phyloP scores from a whole-genome alignment of 192 early-diverging fungal genomes.

The Dissophora globulifera region DNA sequence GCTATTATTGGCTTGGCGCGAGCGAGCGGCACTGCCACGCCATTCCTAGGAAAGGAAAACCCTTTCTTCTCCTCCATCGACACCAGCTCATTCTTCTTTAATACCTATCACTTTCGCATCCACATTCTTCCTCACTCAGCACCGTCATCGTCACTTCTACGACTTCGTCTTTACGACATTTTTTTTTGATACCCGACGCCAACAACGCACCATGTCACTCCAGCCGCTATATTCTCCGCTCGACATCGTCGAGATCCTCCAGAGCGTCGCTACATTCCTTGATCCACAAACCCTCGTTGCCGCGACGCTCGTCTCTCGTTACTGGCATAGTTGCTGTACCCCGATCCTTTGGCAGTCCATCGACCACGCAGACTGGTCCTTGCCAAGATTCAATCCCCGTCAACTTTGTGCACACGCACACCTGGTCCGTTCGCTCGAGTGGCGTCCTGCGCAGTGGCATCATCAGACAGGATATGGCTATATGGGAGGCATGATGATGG shows the following conservation, averaged over 20 bases:
- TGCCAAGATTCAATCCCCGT: constrained; percentile 6
- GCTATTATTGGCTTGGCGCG: too few species aligned
- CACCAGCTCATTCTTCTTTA: too few species aligned
- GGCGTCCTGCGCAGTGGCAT: background rate
- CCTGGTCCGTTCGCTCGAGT: constrained; percentile 15
- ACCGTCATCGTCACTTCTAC: too few species aligned
- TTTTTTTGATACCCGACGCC: too few species aligned
- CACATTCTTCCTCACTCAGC: too few species aligned
- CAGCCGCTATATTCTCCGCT: background rate
- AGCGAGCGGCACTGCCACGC: too few species aligned
- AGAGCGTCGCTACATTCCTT: constrained; percentile 1
- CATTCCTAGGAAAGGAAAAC: too few species aligned
- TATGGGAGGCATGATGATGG: background rate
- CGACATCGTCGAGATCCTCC: constrained; percentile 18
- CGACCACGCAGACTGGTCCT: constrained; percentile 8
- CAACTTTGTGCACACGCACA: constrained; percentile 16
- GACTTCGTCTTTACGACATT: too few species aligned
- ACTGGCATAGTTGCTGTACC: constrained; percentile 12
- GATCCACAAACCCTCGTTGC: constrained; percentile 12
- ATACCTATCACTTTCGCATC: too few species aligned
- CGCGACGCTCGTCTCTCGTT: constrained; percentile 14
- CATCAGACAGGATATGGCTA: background rate
- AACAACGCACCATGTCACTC: background rate
- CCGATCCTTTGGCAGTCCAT: constrained; percentile 27
- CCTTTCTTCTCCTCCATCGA: too few species aligned